These are phyloP conservation scores for Aspergillus incahuasiensis DNA, from an alignment of 495 filamentous ascomycete species.

Conservation along the genomic window DNA sequence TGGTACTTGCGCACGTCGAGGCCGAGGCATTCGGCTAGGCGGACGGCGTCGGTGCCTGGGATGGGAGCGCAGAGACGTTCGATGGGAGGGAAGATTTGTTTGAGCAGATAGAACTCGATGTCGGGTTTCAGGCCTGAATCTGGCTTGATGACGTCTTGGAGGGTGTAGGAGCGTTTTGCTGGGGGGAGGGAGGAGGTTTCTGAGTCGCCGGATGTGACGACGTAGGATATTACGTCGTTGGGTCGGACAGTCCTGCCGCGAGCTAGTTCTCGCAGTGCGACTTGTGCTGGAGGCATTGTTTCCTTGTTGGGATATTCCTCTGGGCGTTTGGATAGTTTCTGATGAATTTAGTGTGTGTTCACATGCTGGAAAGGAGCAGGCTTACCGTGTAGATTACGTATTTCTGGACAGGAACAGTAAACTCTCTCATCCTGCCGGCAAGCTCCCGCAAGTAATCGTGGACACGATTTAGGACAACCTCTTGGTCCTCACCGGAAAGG, in stretches of 20 bases:
- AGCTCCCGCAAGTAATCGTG: slow-evolving; percentile 88
- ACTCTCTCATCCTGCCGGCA: slow-evolving; percentile 74
- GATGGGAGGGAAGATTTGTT: slow-evolving; percentile 97
- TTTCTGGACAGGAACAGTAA: slow-evolving; percentile 67
- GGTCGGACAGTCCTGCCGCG: slow-evolving; percentile 81
- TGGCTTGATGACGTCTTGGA: slow-evolving; percentile 76
- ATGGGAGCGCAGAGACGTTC: slow-evolving; percentile 97
- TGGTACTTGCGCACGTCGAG: slow-evolving; percentile 86
- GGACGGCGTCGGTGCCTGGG: slow-evolving; percentile 78
- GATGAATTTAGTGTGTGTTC: slow-evolving; percentile 9
- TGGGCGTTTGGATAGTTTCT: slow-evolving; percentile 89
- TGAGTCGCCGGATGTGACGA: slow-evolving; percentile 77
- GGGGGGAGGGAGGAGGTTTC: slow-evolving; percentile 59
- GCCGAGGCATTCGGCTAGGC: slow-evolving; percentile 88
- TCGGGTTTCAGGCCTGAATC: slow-evolving; percentile 74
- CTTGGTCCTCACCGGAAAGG: slow-evolving; percentile 87
- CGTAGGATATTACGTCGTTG: slow-evolving; percentile 93
- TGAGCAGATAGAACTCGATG: slow-evolving; percentile 93
- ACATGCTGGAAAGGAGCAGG: background rate
- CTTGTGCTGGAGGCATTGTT: slow-evolving; percentile 96
- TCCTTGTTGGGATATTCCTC: slow-evolving; percentile 89
- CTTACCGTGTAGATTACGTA: slow-evolving; percentile 89
- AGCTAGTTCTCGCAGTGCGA: slow-evolving; percentile 82
- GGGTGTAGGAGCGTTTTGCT: slow-evolving; percentile 81
- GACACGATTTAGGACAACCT: slow-evolving; percentile 80